Evolutionary conservation across 345 rosid genomes (phyloP), one percentile per base, ranked within the genome.

Genomic region (Salix purpurea): DNA sequence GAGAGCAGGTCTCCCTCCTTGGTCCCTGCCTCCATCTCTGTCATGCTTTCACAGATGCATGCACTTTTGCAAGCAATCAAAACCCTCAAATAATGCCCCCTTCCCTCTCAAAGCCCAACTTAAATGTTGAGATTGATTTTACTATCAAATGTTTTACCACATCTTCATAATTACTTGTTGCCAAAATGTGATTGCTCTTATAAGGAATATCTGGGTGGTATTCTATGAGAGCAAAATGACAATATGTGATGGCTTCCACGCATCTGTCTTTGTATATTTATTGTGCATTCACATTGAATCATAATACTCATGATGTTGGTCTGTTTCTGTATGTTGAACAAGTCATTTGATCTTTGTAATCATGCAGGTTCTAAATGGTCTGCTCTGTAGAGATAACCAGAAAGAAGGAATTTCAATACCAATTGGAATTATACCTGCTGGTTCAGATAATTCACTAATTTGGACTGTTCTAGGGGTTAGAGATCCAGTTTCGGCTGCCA

Each of bases 351-450:
- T 50, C 67, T 48, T 54, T 79, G 58, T 67, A 71, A 71, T 68
- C 79, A 73, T 84, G 50, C 87, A 96, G 98, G 99, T 93, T 85
- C 87, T 96, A 72, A 93, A 96, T 88, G 99, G 99, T 36, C 83
- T 93, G 65, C 99, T 93, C 74, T 71, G 81, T 73, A 89, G 99
- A 84, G 91, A 88, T 76, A 96, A 93, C 84, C 97, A 87, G 82
- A 93, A 93, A 83, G 99, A 96, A 87, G 98, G 99, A 76, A 91
- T 96, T 81, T 92, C 98, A 70, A 91, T 96, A 82, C 99, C 98
- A n/a, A 88, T 96, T 85, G 99, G 99, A 79, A 93, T 96, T 74
- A 93, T 93, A 80, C 99, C 99, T 54, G 99, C 98, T 76, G 99
- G 99, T 70, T 96, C 99, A 40, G 98, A 96, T 83, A 96, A 96